Evolutionary conservation across 768 basidiomycete genomes (phyloP).

Genomic region (Naganishia kalamii): DNA sequence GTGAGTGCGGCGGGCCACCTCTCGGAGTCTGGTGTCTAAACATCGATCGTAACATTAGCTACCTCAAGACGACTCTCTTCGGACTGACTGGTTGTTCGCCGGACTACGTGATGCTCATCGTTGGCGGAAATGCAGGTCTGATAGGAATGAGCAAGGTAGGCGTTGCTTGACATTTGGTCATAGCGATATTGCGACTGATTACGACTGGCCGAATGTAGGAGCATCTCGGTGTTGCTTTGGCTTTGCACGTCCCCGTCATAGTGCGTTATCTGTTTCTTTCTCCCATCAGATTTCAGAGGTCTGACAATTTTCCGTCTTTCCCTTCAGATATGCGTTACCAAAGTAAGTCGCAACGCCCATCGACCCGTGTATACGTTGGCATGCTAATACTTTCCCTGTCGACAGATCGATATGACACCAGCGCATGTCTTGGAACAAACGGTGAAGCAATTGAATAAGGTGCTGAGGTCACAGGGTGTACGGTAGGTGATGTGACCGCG

Average conservation of each 20-base stretch:
- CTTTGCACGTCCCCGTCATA: conserved; percentile 84
- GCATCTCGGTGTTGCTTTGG: conserved; percentile 88
- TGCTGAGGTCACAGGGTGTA: conserved; percentile 86
- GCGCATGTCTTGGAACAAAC: conserved; percentile 85
- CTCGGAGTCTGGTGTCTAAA: background rate
- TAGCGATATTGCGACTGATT: background rate
- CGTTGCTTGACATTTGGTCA: background rate
- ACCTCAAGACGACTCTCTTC: conserved; percentile 73
- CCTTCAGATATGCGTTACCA: conserved; percentile 22
- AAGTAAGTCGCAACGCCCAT: conserved; percentile 2
- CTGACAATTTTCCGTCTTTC: background rate
- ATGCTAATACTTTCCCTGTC: conserved; percentile 31
- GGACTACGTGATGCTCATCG: conserved; percentile 74
- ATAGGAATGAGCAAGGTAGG: conserved; percentile 48
- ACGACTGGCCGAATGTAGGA: conserved; percentile 88
- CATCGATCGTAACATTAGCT: conserved; percentile 29
- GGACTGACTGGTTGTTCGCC: conserved; percentile 91
- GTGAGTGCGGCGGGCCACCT: conserved; percentile 56
- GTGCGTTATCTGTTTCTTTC: background rate
- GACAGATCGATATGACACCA: conserved; percentile 90
- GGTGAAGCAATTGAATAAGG: conserved; percentile 83
- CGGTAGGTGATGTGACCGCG: conserved; percentile 61
- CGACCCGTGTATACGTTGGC: background rate
- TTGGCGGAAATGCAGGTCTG: conserved; percentile 78
- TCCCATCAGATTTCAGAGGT: background rate